Evolutionary conservation across 805 yeast species (phyloP), one percentile per base, ranked within the genome.

Genomic region (Zygosaccharomyces rouxii): DNA sequence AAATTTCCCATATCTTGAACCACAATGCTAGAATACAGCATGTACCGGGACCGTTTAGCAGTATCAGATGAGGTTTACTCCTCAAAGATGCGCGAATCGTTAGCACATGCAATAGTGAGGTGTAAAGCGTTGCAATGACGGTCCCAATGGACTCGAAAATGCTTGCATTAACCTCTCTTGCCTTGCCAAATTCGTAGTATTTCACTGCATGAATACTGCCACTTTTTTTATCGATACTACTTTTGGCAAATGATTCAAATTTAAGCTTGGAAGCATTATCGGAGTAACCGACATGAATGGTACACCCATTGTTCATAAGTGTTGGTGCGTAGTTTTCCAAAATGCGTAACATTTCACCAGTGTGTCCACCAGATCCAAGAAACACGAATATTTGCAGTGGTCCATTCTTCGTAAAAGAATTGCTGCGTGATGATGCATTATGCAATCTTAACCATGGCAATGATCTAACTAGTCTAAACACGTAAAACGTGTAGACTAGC

Each of bases 361-460:
- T 89, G 60, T 89, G 98, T 2, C 97, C 98, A 2, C 99, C 99
- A 0, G 97, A 89, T 0, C 98, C 98, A 9, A 92, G 68, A n/a
- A 89, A 73, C 0, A 86, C 71, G 77, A 86, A 75, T 21, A 79
- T 50, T 38, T 66, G 67, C 4, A 61, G 38, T 5, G 55, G 58
- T 4, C 46, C 43, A 16, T n/a, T 9, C n/a, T 22, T 9, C n/a
- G 18, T 31, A n/a, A 44, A 10, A 18, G 38, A 14, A 7, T 16
- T 18, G 10, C 4, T 7, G 13, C 37, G 18, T 23, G 29, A 18
- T 18, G 21, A 35, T 22, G 25, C 19, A 5, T 38, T 10, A 3
- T 25, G 28, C 10, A 25, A 11, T 9, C 28, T 25, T 46, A 46
- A 40, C 49, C 57, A 53, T 4, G 66, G 64, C 22, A 61, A 28